phyloP scores from a whole-genome alignment of 2,329 filamentous ascomycete genomes.

The Phialocephala sp. region DNA sequence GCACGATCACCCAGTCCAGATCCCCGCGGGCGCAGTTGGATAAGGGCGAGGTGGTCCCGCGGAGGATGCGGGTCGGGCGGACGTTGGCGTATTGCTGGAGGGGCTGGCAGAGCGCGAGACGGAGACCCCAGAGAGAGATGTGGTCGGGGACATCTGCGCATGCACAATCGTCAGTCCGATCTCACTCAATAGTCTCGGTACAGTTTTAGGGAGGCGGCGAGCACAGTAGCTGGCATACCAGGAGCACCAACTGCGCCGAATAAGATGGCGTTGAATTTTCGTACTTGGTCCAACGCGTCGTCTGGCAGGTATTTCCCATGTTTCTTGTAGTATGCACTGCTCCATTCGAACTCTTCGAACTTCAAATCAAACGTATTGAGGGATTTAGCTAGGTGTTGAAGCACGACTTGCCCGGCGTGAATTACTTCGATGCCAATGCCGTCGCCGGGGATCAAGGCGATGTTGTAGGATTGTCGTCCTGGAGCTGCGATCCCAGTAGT shows the following conservation, averaged over 20 bases:
- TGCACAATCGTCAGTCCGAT: neutral
- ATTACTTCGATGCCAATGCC: constrained; percentile 70
- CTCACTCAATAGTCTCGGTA: neutral
- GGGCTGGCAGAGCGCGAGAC: constrained; percentile 66
- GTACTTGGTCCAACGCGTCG: constrained; percentile 58
- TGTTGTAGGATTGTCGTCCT: constrained; percentile 47
- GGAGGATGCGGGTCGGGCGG: constrained; percentile 63
- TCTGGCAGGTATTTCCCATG: constrained; percentile 65
- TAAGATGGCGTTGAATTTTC: constrained; percentile 62
- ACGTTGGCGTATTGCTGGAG: constrained; percentile 72
- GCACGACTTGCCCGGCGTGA: constrained; percentile 62
- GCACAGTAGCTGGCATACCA: constrained; percentile 44
- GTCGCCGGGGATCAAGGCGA: constrained; percentile 67
- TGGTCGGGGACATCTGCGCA: constrained; percentile 63
- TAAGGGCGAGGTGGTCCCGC: constrained; percentile 62
- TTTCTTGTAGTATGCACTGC: constrained; percentile 61
- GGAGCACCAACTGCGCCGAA: constrained; percentile 66
- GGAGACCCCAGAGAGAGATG: constrained; percentile 68
- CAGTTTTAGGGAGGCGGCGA: neutral
- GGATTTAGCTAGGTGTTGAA: constrained; percentile 58
- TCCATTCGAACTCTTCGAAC: constrained; percentile 67
- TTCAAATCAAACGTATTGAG: constrained; percentile 64
- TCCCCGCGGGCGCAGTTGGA: constrained; percentile 50
- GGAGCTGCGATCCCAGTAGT: constrained; percentile 10
- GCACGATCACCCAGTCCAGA: constrained; percentile 69